Base-by-base conservation (phyloP, 352 stramenopile species). In the Pythium aphanidermatum region DNA sequence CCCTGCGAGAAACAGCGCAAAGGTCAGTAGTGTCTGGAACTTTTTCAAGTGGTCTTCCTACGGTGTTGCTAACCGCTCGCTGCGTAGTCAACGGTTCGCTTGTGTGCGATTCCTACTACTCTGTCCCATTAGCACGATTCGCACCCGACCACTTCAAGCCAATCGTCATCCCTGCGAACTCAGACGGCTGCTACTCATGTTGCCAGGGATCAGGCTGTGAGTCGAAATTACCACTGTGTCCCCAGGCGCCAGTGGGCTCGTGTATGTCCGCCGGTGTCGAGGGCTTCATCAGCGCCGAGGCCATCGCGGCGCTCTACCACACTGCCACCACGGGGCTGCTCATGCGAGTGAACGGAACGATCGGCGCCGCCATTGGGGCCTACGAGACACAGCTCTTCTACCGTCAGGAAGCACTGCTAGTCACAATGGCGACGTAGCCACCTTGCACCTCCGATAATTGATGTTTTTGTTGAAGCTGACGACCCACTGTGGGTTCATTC, bases 271-370 rank as follows among this genome's bases (percentile, higher is more conserved):
- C 81, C 2, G 62, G 67, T 5, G 63, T 93, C 13, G 58, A 82
- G 27, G 76, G 64, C 38, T 83, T 87, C 26, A 72, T 90, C 52
- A 87, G 61, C 17, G 66, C 74, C 7, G 81, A 90, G 47, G 72
- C 80, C 34, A 88, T 93, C 48, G 71, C 71, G 5, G 76, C 76
- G 16, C 66, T 93, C 19, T 85, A 88, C 45, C 74, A 65, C 32
- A 80, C 78, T 4, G 63, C 82, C 31, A 88, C 74, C 11, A 71
- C 76, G 12, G 81, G 77, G 1, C 46, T 93, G 24, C 36, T 93
- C 20, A 88, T 93, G 78, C 63, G 70, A 29, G 74, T 93, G 23
- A 87, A 93, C 49, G 81, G 81, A 21, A 90, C 70, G 17, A 83
- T 93, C 33, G 58, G 58, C 23, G 69, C 73, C 9, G 73, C 72